Base-by-base conservation (phyloP, 768 basidiomycete genomes). In the Pisolithus albus region DNA sequence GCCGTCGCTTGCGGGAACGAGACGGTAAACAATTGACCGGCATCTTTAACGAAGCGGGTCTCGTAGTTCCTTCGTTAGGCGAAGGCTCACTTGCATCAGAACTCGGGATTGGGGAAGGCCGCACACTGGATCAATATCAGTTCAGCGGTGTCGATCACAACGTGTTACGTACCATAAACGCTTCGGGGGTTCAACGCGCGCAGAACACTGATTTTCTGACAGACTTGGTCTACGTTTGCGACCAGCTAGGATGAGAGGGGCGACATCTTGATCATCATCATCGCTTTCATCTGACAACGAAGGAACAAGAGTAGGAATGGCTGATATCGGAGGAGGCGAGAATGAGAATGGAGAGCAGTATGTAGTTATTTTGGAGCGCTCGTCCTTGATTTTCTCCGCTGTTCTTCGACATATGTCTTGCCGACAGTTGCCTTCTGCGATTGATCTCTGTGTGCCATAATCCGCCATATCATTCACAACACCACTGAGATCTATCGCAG, bases 391-490 rank as follows among this genome's bases (percentile, higher is more conserved):
- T 34, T 11, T 34, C 32, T 34, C 10, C 13, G 32, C 32, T 1
- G 11, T 1, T 11, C 32, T 4, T 11, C 32, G 10, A 11, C 9
- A 1, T 2, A 10, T 34, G 9, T 10, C 32, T 34, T 34, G 32
- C 32, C 13, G 32, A 34, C 32, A 11, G 8, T 4, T 10, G 10
- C 32, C 10, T 34, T 38, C 50, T 9, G 8, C 32, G 19, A 10
- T 2, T 28, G 36, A 6, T 10, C 15, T 7, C 49, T 40, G 49
- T 39, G 24, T 38, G 0, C 51, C 44, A 26, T 46, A 23, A 4
- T 59, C 56, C 0, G 64, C 64, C 42, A 63, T 52, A 51, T 65
- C 65, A 40, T 69, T 64, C 1, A 72, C 63, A 24, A 61, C 55
- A 0, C 51, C 36, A 15, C 68, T 67, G 2, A 73, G 36, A 42